Evolutionary conservation across 805 yeast genomes (phyloP).

Genomic region (Nakazawaea ambrosiae): DNA sequence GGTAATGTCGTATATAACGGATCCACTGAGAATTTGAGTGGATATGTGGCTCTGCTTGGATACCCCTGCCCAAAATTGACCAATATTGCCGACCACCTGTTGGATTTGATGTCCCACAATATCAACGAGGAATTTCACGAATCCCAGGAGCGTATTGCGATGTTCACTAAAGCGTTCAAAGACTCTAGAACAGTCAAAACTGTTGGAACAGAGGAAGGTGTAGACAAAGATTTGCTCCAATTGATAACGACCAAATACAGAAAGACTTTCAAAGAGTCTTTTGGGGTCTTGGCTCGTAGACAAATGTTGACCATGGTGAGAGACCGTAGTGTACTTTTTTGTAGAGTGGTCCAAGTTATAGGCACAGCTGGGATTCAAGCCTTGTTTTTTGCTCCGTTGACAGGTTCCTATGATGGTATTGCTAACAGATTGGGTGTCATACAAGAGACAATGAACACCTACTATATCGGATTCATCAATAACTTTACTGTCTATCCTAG

Average conservation of each 20-base stretch:
- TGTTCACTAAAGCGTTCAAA: neutral
- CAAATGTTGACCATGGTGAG: slow-evolving; percentile 36
- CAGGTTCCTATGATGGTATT: slow-evolving; percentile 42
- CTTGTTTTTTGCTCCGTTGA: slow-evolving; percentile 58
- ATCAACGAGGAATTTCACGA: slow-evolving; percentile 1
- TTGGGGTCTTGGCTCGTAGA: slow-evolving; percentile 24
- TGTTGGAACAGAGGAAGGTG: neutral
- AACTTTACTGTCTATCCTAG: slow-evolving; percentile 61
- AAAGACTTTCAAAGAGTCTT: slow-evolving; percentile 4
- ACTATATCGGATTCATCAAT: slow-evolving; percentile 64
- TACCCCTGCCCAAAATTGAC: slow-evolving; percentile 51
- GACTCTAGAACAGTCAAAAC: neutral
- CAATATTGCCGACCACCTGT: slow-evolving; percentile 67
- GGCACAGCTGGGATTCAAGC: slow-evolving; percentile 61
- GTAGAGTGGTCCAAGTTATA: slow-evolving; percentile 58
- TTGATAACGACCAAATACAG: slow-evolving; percentile 2
- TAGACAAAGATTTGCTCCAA: slow-evolving; percentile 1
- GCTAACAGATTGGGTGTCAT: slow-evolving; percentile 66
- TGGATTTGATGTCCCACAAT: slow-evolving; percentile 62
- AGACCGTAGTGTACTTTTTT: slow-evolving; percentile 51
- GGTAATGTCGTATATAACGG: slow-evolving; percentile 70
- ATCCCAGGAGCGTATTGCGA: neutral
- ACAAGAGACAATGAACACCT: slow-evolving; percentile 49
- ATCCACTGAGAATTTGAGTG: slow-evolving; percentile 31
- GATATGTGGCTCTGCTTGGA: slow-evolving; percentile 43